These are phyloP conservation scores for Rhododendron ferrugineum DNA, from an alignment of 148 eudicot genomes.

Conservation along the genomic window DNA sequence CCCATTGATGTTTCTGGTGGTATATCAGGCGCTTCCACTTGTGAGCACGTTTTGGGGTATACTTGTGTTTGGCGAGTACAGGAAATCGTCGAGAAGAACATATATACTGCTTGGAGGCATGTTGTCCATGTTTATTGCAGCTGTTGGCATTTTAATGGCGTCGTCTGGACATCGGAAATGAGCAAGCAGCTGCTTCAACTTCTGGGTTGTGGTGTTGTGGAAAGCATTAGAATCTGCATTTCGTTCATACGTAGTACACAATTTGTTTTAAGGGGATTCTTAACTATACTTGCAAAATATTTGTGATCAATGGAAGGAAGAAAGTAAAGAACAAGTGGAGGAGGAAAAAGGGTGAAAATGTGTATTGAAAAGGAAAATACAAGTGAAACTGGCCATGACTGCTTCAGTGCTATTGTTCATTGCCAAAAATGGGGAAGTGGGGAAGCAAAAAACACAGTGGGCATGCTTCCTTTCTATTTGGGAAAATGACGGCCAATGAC, in stretches of 20 bases:
- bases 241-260: not conserved
- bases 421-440: not conserved
- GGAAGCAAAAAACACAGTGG: not conserved
- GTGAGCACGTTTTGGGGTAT: conserved; percentile 88
- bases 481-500: too few relatives aligned
- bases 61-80: conserved; percentile 73
- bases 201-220: not conserved
- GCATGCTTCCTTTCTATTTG: not conserved
- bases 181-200: not conserved
- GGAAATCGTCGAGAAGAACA: conserved; percentile 55
- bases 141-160: conserved; percentile 67
- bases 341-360: not conserved
- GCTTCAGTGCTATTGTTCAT: not conserved
- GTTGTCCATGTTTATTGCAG: conserved; percentile 65
- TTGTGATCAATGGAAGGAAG: not conserved
- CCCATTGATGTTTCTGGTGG: not conserved
- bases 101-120: conserved; percentile 48
- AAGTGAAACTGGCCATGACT: not conserved
- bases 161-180: conserved; percentile 63
- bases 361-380: not conserved
- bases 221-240: not conserved
- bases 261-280: not conserved
- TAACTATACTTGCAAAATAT: not conserved
- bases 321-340: not conserved
- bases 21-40: conserved; percentile 63